A percentile compares a stretch with the other conserved stretches of the same genome.
These are phyloP conservation scores for Geotrichum aggregatum DNA, from an alignment of 1,139 yeast species.

Conservation along the genomic window DNA sequence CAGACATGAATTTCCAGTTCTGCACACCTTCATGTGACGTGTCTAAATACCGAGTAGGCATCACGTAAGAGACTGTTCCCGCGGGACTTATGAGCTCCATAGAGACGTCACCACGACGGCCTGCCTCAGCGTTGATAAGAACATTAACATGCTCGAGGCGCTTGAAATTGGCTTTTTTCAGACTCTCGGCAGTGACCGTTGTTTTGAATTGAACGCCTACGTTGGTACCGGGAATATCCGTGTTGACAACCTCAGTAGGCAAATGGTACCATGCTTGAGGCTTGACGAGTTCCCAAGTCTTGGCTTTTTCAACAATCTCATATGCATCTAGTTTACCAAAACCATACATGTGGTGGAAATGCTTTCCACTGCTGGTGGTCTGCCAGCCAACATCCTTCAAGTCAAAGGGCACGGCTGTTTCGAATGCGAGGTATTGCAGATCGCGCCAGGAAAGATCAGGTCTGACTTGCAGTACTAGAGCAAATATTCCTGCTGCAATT, in stretches of 20 bases:
- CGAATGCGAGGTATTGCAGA: constrained; percentile 75
- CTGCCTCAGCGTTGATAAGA: constrained; percentile 63
- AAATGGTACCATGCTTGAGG: constrained; percentile 84
- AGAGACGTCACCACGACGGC: constrained; percentile 65
- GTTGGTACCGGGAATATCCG: constrained; percentile 29
- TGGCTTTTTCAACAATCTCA: constrained; percentile 66
- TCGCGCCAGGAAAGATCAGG: constrained; percentile 95
- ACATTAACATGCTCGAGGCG: constrained; percentile 83
- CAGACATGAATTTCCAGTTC: constrained; percentile 95
- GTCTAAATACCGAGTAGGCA: constrained; percentile 66
- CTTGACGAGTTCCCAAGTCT: constrained; percentile 75
- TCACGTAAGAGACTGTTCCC: constrained; percentile 71
- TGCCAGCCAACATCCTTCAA: constrained; percentile 71
- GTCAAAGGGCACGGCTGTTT: constrained; percentile 64
- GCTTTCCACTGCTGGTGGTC: constrained; percentile 49
- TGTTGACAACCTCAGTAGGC: constrained; percentile 41
- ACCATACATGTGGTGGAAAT: constrained; percentile 84
- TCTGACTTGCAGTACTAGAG: constrained; percentile 74
- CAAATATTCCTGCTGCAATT: constrained; percentile 88
- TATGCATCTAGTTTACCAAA: constrained; percentile 90
- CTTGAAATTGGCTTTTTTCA: constrained; percentile 58
- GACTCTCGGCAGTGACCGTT: constrained; percentile 47
- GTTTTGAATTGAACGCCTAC: constrained; percentile 44
- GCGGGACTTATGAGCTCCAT: constrained; percentile 68
- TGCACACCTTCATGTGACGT: constrained; percentile 53